Base-by-base conservation (phyloP, 176 grass and related monocot genomes). In the Lolium perenne region DNA sequence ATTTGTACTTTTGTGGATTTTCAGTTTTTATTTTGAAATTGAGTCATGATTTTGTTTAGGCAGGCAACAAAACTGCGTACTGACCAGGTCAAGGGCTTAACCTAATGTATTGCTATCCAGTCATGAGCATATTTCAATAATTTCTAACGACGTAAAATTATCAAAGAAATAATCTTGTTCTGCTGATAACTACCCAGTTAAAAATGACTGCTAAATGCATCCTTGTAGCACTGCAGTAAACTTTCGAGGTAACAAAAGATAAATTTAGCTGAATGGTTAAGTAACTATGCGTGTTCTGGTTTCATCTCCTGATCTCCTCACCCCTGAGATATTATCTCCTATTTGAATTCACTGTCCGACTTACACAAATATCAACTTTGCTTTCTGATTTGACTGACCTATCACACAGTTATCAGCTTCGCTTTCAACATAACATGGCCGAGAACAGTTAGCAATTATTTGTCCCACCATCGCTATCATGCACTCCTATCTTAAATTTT, bases 391-490 rank as follows among this genome's bases (percentile, higher is more conserved):
- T 73, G 80, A 83, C 74, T 26, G 50, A 75, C 38, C 18, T 64
- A 79, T 81, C 56, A 56, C 12, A 17, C 54, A 83, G 53, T 73
- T 38, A 43, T 66, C 45, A 69, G 71, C 66, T 61, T 82, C 25
- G 13, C 49, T 50, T 76, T 74, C 66, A 59, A 45, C 15, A 16
- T 15, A 83, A 90, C 26, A 80, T 90, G 25, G 35, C 20, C 17
- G 47, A 38, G 65, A 79, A 74, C 74, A 86, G 57, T 7, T 91
- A 38, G 38, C 43, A 65, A 57, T 78, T 67, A 78, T 68, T 71
- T 58, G 49, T 48, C 55, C 80, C 66, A 71, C 48, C 10, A 15
- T 84, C 80, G 29, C 84, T 76, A 25, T 87, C 78, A 22, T 84
- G 7, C 59, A 41, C 48, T 76, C 3, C 2, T 66, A 57, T 80